Percentiles rank a stretch among this genome's conserved stretches.
Evolutionary conservation across 2,329 filamentous ascomycete genomes (phyloP).

Genomic region (Paecilomyces fulvus): DNA sequence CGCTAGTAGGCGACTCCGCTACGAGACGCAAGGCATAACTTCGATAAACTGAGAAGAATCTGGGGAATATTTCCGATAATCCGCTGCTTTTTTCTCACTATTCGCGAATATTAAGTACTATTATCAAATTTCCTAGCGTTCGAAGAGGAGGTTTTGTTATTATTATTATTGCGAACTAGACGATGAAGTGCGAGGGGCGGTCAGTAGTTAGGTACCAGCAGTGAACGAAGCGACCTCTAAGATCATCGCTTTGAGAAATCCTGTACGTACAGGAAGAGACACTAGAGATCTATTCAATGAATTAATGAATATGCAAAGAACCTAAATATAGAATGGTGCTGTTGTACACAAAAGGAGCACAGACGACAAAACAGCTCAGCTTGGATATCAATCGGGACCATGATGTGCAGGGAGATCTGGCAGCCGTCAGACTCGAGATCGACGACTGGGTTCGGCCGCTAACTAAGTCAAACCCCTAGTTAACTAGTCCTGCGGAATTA

Average conservation of each 20-base stretch:
- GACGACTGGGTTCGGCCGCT: background rate
- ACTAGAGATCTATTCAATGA: background rate
- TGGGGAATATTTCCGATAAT: background rate
- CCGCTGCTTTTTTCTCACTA: background rate
- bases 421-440: constrained; percentile 1
- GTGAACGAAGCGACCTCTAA: background rate
- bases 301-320: background rate
- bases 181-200: background rate
- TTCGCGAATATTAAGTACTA: background rate
- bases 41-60: background rate
- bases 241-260: background rate
- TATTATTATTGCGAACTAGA: background rate
- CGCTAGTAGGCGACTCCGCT: background rate
- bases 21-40: background rate
- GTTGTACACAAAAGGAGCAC: constrained; percentile 1
- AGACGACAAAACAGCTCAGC: constrained; percentile 7
- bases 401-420: constrained; percentile 1
- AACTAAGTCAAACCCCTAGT: background rate
- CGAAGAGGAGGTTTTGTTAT: background rate
- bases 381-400: background rate
- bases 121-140: background rate
- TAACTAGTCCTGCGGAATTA: background rate
- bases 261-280: background rate
- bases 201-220: background rate
- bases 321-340: background rate